Evolutionary conservation across 257 asterid genomes (phyloP).

Genomic region (Hygrophila difformis): DNA sequence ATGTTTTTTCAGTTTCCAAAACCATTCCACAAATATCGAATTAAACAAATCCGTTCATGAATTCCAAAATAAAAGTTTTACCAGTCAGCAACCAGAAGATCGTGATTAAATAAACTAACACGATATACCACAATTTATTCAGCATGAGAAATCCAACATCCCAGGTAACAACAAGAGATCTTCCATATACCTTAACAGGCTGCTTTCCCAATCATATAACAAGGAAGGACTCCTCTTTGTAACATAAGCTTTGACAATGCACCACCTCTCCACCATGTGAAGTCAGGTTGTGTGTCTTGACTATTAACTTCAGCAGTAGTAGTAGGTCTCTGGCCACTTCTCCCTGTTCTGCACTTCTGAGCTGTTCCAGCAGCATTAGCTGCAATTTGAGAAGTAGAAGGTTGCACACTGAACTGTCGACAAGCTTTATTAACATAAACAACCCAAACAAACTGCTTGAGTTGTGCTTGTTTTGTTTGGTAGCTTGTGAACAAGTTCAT

Average conservation of each 20-base stretch:
- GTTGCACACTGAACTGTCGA: slow-evolving; percentile 39
- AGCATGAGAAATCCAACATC: slow-evolving; percentile 1
- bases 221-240: slow-evolving; percentile 49
- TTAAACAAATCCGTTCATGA: no score
- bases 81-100: no score
- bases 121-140: neutral
- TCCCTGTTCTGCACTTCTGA: slow-evolving; percentile 64
- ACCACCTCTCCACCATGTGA: slow-evolving; percentile 71
- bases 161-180: neutral
- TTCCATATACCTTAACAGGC: slow-evolving; percentile 45
- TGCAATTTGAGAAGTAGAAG: slow-evolving; percentile 32
- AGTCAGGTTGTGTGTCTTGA: slow-evolving; percentile 26
- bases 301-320: slow-evolving; percentile 25
- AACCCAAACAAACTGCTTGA: no score
- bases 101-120: no score
- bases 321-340: slow-evolving; percentile 56
- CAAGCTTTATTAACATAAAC: no score
- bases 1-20: no score
- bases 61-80: no score
- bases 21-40: no score
- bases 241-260: slow-evolving; percentile 32
- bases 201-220: slow-evolving; percentile 38
- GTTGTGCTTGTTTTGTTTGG: no score
- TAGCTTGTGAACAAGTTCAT: no score
- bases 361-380: slow-evolving; percentile 33